Evolutionary conservation across 1,284 basidiomycete species (phyloP).

Genomic region (Polyporus tsugae): DNA sequence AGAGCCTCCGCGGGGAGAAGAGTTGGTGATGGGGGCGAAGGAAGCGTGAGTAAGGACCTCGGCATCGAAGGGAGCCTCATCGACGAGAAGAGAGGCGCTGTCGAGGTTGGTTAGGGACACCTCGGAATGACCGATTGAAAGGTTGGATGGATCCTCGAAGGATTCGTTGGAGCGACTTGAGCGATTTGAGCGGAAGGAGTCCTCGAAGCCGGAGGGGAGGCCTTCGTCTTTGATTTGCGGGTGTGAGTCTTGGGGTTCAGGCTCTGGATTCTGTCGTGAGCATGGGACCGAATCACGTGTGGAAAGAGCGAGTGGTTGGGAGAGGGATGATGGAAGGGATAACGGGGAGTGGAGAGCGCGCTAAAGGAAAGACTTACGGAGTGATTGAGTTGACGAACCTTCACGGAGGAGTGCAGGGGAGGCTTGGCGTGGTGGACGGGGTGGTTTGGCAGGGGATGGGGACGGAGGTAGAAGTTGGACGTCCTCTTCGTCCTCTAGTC

Average conservation of each 20-base stretch:
- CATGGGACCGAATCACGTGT: not conserved
- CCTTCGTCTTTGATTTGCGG: conserved; percentile 42
- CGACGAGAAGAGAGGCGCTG: conserved; percentile 36
- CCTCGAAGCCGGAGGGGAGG: conserved; percentile 38
- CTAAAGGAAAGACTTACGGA: conserved; percentile 15
- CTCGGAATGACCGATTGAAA: conserved; percentile 40
- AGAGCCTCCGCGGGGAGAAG: conserved; percentile 21
- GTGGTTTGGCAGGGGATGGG: conserved; percentile 62
- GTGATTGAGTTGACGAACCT: conserved; percentile 9
- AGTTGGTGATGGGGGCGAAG: conserved; percentile 26
- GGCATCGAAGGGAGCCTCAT: conserved; percentile 17
- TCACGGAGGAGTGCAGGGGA: conserved; percentile 6
- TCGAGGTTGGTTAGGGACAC: conserved; percentile 39
- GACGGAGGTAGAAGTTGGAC: conserved; percentile 64
- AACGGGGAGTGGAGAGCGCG: not conserved
- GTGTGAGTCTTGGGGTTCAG: conserved; percentile 7
- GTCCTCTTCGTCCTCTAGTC: conserved; percentile 46
- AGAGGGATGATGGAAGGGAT: not conserved
- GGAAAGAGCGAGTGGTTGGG: not conserved
- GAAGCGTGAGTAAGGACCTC: conserved; percentile 22
- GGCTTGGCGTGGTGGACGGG: conserved; percentile 15
- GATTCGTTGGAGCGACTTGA: conserved; percentile 36
- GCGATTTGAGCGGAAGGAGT: conserved; percentile 43
- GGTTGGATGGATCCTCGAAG: conserved; percentile 44
- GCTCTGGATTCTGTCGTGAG: not conserved